These are phyloP conservation scores for Chlamydomonas sp. DNA, from an alignment of 139 green algal species.

Conservation along the genomic window DNA sequence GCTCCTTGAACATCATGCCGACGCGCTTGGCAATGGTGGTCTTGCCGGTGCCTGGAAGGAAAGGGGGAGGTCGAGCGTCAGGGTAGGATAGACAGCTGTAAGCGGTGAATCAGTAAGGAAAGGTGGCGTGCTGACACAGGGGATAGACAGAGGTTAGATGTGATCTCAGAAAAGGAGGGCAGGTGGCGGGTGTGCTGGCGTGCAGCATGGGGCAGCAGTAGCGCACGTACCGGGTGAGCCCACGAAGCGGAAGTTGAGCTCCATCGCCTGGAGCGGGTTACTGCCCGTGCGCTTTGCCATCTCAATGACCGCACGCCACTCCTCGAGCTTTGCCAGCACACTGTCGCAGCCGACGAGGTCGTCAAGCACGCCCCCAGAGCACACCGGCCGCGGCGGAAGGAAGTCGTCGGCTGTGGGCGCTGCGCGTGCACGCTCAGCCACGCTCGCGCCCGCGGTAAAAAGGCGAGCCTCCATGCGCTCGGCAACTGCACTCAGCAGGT, in stretches of 20 bases:
- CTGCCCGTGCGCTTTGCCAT: slow-evolving; percentile 29
- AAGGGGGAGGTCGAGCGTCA: background rate
- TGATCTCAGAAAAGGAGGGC: too few species aligned
- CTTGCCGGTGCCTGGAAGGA: slow-evolving; percentile 43
- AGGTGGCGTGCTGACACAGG: background rate
- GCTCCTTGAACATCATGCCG: slow-evolving; percentile 30
- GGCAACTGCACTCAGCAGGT: slow-evolving; percentile 28
- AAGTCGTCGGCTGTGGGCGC: background rate
- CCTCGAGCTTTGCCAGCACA: too few species aligned
- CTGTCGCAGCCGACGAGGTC: too few species aligned
- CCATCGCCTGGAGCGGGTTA: slow-evolving; percentile 30
- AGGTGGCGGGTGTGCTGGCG: too few species aligned
- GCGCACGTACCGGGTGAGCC: slow-evolving; percentile 20
- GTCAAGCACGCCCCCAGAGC: too few species aligned
- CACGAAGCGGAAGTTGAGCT: slow-evolving; percentile 36
- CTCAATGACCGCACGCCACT: too few species aligned
- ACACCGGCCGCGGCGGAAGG: background rate
- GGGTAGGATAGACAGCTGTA: background rate
- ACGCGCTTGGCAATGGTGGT: slow-evolving; percentile 37
- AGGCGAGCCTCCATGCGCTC: slow-evolving; percentile 24
- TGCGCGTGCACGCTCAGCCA: slow-evolving; percentile 20
- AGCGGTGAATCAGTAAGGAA: background rate
- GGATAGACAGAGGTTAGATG: too few species aligned
- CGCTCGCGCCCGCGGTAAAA: too few species aligned
- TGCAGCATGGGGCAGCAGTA: too few species aligned